Conservation (phyloP, 768 basidiomycete species). For the Hygrophoropsis aurantiaca region DNA sequence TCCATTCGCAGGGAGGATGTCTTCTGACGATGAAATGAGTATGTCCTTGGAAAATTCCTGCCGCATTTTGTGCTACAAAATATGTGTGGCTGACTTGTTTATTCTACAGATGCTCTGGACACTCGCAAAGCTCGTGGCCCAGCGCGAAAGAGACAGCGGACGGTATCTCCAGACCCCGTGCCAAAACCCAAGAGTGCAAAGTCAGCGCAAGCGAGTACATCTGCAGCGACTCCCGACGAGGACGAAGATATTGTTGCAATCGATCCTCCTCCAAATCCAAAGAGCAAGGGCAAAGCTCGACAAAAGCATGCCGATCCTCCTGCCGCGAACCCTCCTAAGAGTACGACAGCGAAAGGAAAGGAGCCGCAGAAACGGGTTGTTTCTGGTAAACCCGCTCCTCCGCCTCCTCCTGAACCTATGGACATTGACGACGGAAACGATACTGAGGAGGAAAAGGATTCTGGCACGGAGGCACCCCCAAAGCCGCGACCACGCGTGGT, state of each 20-base stretch:
- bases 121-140: constrained; percentile 13
- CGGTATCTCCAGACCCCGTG: constrained; percentile 13
- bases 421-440: constrained; percentile 11
- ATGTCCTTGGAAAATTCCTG: not conserved
- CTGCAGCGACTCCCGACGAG: not conserved
- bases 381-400: not conserved
- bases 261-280: not conserved
- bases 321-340: not conserved
- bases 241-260: not conserved
- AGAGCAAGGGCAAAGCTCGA: not conserved
- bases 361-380: not conserved
- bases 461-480: constrained; percentile 3
- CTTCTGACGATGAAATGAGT: constrained; percentile 34
- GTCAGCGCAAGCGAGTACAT: too few species aligned
- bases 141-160: not conserved
- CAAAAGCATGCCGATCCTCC: not conserved
- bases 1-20: constrained; percentile 15
- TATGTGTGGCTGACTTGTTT: not conserved
- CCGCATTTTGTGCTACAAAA: not conserved
- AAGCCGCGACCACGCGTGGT: not conserved
- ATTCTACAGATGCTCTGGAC: constrained; percentile 9
- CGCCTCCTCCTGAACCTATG: constrained; percentile 9
- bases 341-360: not conserved
- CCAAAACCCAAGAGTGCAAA: not conserved
- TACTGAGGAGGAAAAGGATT: constrained; percentile 2